Conservation (phyloP, 768 basidiomycete genomes). For the Lyophyllum decastes region DNA sequence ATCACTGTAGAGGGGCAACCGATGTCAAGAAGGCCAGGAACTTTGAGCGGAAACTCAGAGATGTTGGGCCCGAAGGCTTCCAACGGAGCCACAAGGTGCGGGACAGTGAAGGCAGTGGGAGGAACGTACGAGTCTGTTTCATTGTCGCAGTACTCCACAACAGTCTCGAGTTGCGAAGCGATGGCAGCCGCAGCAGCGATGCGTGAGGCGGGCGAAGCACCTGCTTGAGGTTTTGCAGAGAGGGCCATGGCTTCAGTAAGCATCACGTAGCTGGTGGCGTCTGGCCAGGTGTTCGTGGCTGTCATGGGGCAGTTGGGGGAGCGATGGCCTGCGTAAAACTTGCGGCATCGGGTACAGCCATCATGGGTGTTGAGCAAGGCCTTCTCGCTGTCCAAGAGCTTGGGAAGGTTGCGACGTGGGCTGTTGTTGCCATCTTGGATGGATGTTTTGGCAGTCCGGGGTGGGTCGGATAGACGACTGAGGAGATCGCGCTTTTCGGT, state of each 20-base stretch:
- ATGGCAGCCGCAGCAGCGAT: background rate
- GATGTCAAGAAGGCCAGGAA: constrained; percentile 13
- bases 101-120: background rate
- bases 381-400: constrained; percentile 7
- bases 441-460: background rate
- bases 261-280: background rate
- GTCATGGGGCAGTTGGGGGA: background rate
- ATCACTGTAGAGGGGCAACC: constrained; percentile 16
- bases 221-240: background rate
- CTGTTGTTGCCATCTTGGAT: background rate
- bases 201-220: background rate
- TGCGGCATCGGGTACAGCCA: constrained; percentile 18
- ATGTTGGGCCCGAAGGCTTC: background rate
- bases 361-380: constrained; percentile 13
- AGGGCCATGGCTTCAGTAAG: background rate
- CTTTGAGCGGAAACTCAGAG: background rate
- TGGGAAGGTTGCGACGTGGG: constrained; percentile 2
- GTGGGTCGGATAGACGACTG: background rate
- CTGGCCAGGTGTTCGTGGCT: background rate
- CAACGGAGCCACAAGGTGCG: background rate
- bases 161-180: background rate
- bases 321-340: constrained; percentile 14
- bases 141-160: background rate
- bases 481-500: background rate
- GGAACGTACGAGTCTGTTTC: constrained; percentile 1